phyloP scores from a whole-genome alignment of 352 stramenopile species.

The Phytophthora pisi region DNA sequence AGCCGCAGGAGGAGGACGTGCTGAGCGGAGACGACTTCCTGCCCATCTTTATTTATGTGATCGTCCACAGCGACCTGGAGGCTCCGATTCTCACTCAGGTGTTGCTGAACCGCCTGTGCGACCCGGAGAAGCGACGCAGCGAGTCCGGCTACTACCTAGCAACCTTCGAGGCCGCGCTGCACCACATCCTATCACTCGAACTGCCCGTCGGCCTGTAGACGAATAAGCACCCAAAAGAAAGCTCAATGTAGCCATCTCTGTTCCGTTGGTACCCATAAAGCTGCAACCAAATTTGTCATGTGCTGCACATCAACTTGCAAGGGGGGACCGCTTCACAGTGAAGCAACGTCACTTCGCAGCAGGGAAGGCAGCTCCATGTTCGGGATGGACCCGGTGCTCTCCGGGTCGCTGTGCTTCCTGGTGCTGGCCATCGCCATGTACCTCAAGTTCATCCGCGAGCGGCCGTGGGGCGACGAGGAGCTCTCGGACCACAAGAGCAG shows the following conservation, averaged over 20 bases:
- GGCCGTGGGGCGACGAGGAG: constrained; percentile 67
- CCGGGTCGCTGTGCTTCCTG: constrained; percentile 88
- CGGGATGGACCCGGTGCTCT: constrained; percentile 84
- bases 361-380: constrained; percentile 10
- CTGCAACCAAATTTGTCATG: background rate
- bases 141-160: constrained; percentile 90
- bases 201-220: constrained; percentile 37
- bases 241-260: constrained; percentile 18
- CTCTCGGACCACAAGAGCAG: constrained; percentile 63
- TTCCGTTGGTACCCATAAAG: constrained; percentile 7
- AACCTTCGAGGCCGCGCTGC: constrained; percentile 80
- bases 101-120: constrained; percentile 82
- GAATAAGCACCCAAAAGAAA: background rate
- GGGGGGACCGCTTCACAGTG: constrained; percentile 16
- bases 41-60: constrained; percentile 91
- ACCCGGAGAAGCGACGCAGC: constrained; percentile 83
- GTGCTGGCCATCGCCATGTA: constrained; percentile 89
- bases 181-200: constrained; percentile 80
- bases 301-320: constrained; percentile 4
- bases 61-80: constrained; percentile 80
- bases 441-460: constrained; percentile 86
- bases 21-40: constrained; percentile 87
- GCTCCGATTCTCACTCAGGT: constrained; percentile 83
- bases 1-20: constrained; percentile 62
- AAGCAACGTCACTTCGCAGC: constrained; percentile 21